Percentiles rank a stretch among this genome's conserved stretches.
Conservation (phyloP, 2,329 filamentous ascomycete genomes). For the Ascochyta lentis region DNA sequence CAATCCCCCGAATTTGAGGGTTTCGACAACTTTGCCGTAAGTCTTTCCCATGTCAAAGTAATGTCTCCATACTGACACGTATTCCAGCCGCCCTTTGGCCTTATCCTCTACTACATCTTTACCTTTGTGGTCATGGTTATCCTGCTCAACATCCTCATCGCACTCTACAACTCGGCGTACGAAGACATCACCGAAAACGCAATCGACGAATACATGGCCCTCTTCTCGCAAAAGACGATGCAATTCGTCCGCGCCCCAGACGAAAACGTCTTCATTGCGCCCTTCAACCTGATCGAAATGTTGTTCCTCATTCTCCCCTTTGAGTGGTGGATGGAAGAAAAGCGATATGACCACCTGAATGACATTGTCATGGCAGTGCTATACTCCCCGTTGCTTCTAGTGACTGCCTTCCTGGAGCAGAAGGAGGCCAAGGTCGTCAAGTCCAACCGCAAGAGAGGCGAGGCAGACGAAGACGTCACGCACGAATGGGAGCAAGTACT, state of each 20-base stretch:
- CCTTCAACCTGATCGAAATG: conserved; percentile 92
- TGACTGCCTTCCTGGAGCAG: conserved; percentile 70
- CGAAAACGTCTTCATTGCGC: conserved; percentile 97
- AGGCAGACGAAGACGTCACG: conserved; percentile 85
- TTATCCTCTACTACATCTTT: conserved; percentile 96
- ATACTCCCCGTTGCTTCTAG: conserved; percentile 82
- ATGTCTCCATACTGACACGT: conserved; percentile 10
- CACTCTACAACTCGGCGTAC: conserved; percentile 95
- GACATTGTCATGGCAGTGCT: conserved; percentile 85
- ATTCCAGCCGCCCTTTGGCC: conserved; percentile 77
- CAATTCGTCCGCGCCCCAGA: conserved; percentile 96
- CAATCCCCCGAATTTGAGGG: conserved; percentile 87
- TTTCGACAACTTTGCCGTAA: conserved; percentile 81
- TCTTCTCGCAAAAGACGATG: conserved; percentile 94
- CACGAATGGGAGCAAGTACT: conserved; percentile 93
- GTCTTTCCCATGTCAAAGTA: not conserved
- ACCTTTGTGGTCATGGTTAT: conserved; percentile 97
- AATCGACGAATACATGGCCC: conserved; percentile 91
- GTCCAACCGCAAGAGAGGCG: conserved; percentile 77
- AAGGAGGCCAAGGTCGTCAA: conserved; percentile 63
- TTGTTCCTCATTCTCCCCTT: conserved; percentile 78
- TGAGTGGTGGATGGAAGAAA: conserved; percentile 92
- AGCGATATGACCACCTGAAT: conserved; percentile 80
- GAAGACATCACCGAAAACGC: conserved; percentile 93
- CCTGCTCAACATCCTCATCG: conserved; percentile 93